Conservation (phyloP, 805 yeast species). For the Saccharomycopsis amapae region DNA sequence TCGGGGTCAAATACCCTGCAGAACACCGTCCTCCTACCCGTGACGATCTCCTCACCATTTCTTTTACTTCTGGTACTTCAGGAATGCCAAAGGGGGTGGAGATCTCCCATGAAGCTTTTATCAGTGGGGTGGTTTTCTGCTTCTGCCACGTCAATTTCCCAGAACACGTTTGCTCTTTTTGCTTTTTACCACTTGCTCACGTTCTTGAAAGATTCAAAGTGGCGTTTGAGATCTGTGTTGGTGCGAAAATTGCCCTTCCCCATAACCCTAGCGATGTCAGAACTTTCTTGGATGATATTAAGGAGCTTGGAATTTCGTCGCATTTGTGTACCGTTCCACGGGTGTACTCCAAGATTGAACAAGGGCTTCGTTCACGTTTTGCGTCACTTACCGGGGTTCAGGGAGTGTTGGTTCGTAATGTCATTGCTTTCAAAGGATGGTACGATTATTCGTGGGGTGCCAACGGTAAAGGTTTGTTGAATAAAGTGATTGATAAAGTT, state of each 20-base stretch:
- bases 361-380: slow-evolving; percentile 32
- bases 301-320: slow-evolving; percentile 37
- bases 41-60: slow-evolving; percentile 42
- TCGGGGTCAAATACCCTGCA: slow-evolving; percentile 33
- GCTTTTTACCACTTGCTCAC: slow-evolving; percentile 52
- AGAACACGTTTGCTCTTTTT: slow-evolving; percentile 35
- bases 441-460: slow-evolving; percentile 11
- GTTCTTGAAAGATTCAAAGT: slow-evolving; percentile 40
- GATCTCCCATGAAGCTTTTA: slow-evolving; percentile 31
- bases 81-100: slow-evolving; percentile 59
- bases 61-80: slow-evolving; percentile 63
- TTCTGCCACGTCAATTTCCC: slow-evolving; percentile 25
- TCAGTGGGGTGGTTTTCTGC: slow-evolving; percentile 10
- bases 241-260: slow-evolving; percentile 41
- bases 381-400: slow-evolving; percentile 17
- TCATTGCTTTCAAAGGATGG: slow-evolving; percentile 12
- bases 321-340: slow-evolving; percentile 49
- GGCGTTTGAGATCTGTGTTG: slow-evolving; percentile 27
- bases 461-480: slow-evolving; percentile 12
- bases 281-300: slow-evolving; percentile 45
- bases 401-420: slow-evolving; percentile 9
- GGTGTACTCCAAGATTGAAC: slow-evolving; percentile 47
- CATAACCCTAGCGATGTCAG: slow-evolving; percentile 35
- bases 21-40: slow-evolving; percentile 36
- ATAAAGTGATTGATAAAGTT: slow-evolving; percentile 18